A percentile compares a stretch with the other conserved stretches of the same genome.
Evolutionary conservation across 2,329 filamentous ascomycete species (phyloP).

Genomic region (Alternaria gansuensis): DNA sequence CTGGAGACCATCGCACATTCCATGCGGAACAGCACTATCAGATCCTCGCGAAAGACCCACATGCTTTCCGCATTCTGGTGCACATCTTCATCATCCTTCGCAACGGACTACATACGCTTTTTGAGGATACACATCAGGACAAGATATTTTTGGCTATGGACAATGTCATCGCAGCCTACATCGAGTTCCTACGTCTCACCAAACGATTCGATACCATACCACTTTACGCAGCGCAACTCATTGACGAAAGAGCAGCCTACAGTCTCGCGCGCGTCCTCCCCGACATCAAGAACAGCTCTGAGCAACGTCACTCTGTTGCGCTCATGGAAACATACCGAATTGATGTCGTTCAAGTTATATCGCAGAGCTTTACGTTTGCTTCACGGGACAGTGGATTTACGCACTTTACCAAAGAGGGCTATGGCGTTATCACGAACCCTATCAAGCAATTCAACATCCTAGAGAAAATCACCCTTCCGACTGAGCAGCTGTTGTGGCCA

Average conservation of each 20-base stretch:
- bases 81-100: conserved; percentile 70
- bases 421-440: conserved; percentile 36
- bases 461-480: conserved; percentile 55
- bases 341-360: conserved; percentile 76
- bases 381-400: conserved; percentile 39
- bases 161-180: conserved; percentile 81
- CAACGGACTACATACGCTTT: conserved; percentile 55
- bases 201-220: conserved; percentile 77
- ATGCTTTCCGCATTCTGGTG: conserved; percentile 57
- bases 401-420: conserved; percentile 32
- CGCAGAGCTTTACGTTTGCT: conserved; percentile 66
- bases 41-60: conserved; percentile 52
- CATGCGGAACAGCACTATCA: conserved; percentile 41
- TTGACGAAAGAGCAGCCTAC: conserved; percentile 69
- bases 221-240: conserved; percentile 84
- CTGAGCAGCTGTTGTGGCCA: conserved; percentile 55
- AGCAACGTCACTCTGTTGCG: conserved; percentile 73
- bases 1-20: conserved; percentile 29
- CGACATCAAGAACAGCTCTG: conserved; percentile 70
- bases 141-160: conserved; percentile 62
- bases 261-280: conserved; percentile 81
- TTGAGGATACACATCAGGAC: conserved; percentile 28
- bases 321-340: conserved; percentile 80
- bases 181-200: conserved; percentile 77
- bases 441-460: conserved; percentile 58